Conservation (phyloP, 2,329 filamentous ascomycete genomes). For the Neopestalotiopsis sp. region DNA sequence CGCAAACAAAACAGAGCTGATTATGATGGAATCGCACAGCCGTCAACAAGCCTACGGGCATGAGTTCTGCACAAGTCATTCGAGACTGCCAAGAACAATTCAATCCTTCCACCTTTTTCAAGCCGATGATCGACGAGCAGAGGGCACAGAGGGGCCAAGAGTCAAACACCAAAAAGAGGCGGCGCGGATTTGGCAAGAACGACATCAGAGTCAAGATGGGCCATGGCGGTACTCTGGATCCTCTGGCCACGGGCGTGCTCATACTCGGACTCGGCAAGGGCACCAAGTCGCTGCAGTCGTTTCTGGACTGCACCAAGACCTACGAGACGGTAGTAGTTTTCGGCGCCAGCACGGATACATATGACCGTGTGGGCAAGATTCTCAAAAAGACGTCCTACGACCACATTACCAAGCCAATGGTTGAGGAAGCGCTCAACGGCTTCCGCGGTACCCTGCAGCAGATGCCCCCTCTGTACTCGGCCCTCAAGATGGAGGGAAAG, state of each 20-base stretch:
- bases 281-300: conserved; percentile 80
- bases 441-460: conserved; percentile 89
- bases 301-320: conserved; percentile 87
- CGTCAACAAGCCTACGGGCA: conserved; percentile 88
- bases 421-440: conserved; percentile 75
- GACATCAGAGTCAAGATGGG: conserved; percentile 85
- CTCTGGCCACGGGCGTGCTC: conserved; percentile 89
- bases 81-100: conserved; percentile 86
- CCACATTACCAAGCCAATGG: conserved; percentile 78
- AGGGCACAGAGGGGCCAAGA: conserved; percentile 60
- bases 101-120: conserved; percentile 80
- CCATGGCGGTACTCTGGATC: conserved; percentile 94
- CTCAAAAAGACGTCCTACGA: conserved; percentile 76
- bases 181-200: conserved; percentile 61
- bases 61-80: conserved; percentile 89
- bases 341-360: conserved; percentile 89
- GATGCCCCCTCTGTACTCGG: conserved; percentile 90
- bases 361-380: conserved; percentile 85
- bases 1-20: neutral
- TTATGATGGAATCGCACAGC: conserved; percentile 53
- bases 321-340: conserved; percentile 92
- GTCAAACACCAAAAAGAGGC: conserved; percentile 61
- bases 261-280: conserved; percentile 87
- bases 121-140: conserved; percentile 74
- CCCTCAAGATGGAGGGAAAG: conserved; percentile 91